A percentile compares a stretch with the other conserved stretches of the same genome.
phyloP scores from a whole-genome alignment of 805 yeast genomes.

The Myxozyma nipponensis region DNA sequence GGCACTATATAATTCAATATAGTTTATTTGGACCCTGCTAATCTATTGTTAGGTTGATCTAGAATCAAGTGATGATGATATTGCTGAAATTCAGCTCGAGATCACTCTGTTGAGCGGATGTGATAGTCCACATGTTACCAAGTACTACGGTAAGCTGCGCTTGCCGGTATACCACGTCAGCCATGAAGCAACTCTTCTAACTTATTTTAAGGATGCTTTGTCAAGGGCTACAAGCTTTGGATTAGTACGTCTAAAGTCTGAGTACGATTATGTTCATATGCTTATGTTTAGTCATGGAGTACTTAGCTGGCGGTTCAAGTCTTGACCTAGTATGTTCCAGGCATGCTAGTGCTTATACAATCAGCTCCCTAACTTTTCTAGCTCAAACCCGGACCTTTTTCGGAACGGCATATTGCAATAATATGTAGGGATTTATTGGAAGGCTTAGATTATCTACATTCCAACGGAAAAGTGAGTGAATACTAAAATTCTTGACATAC shows the following conservation, averaged over 20 bases:
- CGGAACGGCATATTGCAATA: constrained; percentile 52
- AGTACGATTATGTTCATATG: background rate
- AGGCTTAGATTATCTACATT: constrained; percentile 65
- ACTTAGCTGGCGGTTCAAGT: constrained; percentile 72
- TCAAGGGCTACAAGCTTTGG: constrained; percentile 67
- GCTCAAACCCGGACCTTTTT: constrained; percentile 52
- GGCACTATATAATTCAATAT: background rate
- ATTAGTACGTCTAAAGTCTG: constrained; percentile 39
- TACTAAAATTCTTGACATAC: constrained; percentile 41
- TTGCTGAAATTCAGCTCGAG: constrained; percentile 69
- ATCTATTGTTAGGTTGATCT: constrained; percentile 57
- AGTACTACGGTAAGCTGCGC: constrained; percentile 46
- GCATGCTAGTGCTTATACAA: too few species aligned
- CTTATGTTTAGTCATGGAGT: constrained; percentile 54
- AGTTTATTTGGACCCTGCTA: constrained; percentile 1
- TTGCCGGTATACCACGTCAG: background rate
- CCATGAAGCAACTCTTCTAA: background rate
- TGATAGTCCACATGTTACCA: constrained; percentile 57
- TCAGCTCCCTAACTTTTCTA: too few species aligned
- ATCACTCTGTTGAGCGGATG: constrained; percentile 67
- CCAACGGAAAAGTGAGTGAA: constrained; percentile 46
- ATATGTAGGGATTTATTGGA: constrained; percentile 53
- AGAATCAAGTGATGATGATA: constrained; percentile 62
- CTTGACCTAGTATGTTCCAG: constrained; percentile 49
- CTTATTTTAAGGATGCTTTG: constrained; percentile 51